phyloP scores from a whole-genome alignment of 2,329 filamentous ascomycete genomes.

The Epichloe sylvatica region DNA sequence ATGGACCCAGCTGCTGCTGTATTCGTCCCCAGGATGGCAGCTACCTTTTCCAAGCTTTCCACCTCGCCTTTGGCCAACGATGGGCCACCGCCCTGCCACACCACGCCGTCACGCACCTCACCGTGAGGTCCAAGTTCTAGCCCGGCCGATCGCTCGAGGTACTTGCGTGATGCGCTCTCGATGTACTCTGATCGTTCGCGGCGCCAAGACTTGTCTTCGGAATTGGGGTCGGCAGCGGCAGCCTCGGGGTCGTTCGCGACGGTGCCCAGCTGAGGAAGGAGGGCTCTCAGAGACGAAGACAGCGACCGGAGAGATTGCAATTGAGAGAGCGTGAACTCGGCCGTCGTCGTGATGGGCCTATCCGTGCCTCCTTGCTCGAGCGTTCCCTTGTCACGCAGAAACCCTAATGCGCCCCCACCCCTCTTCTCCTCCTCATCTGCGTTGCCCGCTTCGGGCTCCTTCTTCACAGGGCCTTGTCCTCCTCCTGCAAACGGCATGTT shows the following conservation, averaged over 20 bases:
- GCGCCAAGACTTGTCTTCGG: constrained; percentile 37
- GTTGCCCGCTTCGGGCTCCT: constrained; percentile 1
- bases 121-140: constrained; percentile 49
- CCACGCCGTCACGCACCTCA: constrained; percentile 50
- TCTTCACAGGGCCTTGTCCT: constrained; percentile 7
- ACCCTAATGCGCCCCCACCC: constrained; percentile 30
- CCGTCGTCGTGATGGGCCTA: constrained; percentile 52
- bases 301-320: constrained; percentile 64
- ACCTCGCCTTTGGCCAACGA: constrained; percentile 39
- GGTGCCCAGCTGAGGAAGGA: constrained; percentile 47
- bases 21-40: constrained; percentile 27
- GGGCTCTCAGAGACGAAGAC: constrained; percentile 41
- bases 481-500: constrained; percentile 14
- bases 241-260: neutral
- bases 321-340: constrained; percentile 69
- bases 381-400: constrained; percentile 40
- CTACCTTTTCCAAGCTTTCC: constrained; percentile 40
- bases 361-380: constrained; percentile 36
- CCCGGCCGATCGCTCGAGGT: constrained; percentile 57
- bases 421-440: constrained; percentile 2
- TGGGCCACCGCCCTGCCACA: constrained; percentile 45
- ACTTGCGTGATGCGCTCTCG: constrained; percentile 61
- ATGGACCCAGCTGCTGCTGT: constrained; percentile 1
- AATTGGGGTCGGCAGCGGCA: constrained; percentile 16
- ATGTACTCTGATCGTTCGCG: constrained; percentile 69